Base-by-base conservation (phyloP, 352 stramenopile species). In the Globisporangium abappressorium region DNA sequence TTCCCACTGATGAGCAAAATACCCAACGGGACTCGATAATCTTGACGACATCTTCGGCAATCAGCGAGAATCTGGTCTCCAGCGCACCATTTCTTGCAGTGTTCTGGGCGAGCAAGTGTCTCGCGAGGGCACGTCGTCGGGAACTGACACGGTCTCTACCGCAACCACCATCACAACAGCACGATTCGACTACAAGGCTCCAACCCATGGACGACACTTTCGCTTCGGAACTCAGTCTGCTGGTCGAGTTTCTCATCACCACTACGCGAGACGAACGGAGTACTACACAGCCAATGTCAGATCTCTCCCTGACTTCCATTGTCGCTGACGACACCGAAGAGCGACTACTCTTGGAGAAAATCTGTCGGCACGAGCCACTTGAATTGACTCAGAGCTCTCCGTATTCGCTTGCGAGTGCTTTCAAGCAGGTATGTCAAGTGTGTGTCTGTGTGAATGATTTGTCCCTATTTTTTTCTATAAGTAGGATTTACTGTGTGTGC, bases 31-130 rank as follows among this genome's bases (percentile, higher is more conserved):
- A 14, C 7, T n/a, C 28, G 14, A 14, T 5, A 4, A 26, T 12
- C 7, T 54, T 15, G 18, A 46, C 30, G 7, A 46, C 30, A 3
- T 34, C 55, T 24, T 28, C 41, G 6, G 24, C 36, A 36, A 38
- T 18, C 0, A n/a, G 15, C 24, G 38, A 8, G 15, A 47, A 0
- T n/a, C 15, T 3, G 24, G 4, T 57, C 14, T n/a, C 41, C 18
- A 54, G 24, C 6, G 53, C 41, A 9, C 41, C 41, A 9, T 24
- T 56, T 1, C 18, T 62, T 12, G 38, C 34, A 33, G 51, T 57
- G 26, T 46, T 56, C 53, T 68, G 62, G 53, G 53, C 18, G 34
- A 62, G 24, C 53, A 68, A 68, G 36, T 68, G 62, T 15, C 36
- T 47, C 12, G 18, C n/a, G 18, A 49, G 38, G 34, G 24, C 36